These are phyloP conservation scores for Coemansia biformis DNA, from an alignment of 192 early-diverging fungal genomes.

Conservation along the genomic window DNA sequence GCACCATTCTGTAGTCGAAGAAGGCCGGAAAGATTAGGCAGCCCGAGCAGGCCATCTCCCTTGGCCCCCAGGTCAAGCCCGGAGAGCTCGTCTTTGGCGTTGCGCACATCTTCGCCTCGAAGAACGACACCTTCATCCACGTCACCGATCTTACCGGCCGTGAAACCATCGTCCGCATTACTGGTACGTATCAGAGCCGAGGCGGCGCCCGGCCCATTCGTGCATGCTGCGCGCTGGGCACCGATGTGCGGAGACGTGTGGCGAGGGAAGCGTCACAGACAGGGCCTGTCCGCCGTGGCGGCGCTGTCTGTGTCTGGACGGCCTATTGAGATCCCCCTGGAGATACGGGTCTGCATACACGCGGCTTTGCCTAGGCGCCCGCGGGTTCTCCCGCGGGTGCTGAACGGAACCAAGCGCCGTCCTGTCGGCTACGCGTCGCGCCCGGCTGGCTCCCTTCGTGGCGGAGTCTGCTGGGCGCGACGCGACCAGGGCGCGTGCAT, in stretches of 20 bases:
- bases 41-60: slow-evolving; percentile 84
- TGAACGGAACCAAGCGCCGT: not conserved
- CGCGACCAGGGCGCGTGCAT: not conserved
- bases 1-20: slow-evolving; percentile 49
- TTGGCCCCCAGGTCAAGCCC: slow-evolving; percentile 96
- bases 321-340: slow-evolving; percentile 51
- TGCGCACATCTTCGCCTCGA: slow-evolving; percentile 98
- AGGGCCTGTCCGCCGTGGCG: too few species aligned
- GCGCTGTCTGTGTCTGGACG: not conserved
- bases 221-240: too few species aligned
- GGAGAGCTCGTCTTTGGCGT: slow-evolving; percentile 99
- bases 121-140: slow-evolving; percentile 99
- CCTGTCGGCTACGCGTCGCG: slow-evolving; percentile 7
- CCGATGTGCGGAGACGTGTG: too few species aligned
- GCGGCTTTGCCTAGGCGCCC: too few species aligned
- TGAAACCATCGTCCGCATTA: slow-evolving; percentile 98
- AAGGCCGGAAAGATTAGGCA: slow-evolving; percentile 72
- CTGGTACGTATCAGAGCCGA: slow-evolving; percentile 62
- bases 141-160: slow-evolving; percentile 99
- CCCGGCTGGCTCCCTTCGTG: too few species aligned
- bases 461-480: too few species aligned
- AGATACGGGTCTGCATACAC: slow-evolving; percentile 14
- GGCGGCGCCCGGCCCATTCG: slow-evolving; percentile 5
- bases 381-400: too few species aligned
- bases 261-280: too few species aligned